Evolutionary conservation across 2,329 filamentous ascomycete species (phyloP).

Genomic region (Penicillium sclerotigenum): DNA sequence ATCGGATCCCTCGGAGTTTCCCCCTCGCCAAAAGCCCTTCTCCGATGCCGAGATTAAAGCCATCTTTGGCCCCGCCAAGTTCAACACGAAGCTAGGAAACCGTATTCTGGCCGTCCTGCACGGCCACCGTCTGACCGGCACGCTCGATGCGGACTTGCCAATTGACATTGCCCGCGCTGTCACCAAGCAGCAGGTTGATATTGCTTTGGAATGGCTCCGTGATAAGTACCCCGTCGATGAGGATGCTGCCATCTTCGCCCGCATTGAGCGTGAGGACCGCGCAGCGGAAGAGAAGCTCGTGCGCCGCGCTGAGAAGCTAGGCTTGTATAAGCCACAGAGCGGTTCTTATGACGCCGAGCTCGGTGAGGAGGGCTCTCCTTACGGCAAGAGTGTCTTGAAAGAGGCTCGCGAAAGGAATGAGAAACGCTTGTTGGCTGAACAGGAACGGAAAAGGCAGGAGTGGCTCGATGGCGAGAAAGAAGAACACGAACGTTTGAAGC

Average conservation of each 20-base stretch:
- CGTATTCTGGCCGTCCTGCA: slow-evolving; percentile 42
- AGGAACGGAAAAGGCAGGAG: slow-evolving; percentile 49
- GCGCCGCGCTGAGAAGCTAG: slow-evolving; percentile 39
- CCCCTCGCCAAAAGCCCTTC: slow-evolving; percentile 30
- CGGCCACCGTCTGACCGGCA: slow-evolving; percentile 44
- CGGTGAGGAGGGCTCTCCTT: slow-evolving; percentile 42
- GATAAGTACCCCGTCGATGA: slow-evolving; percentile 45
- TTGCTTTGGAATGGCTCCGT: slow-evolving; percentile 43
- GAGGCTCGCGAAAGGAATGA: slow-evolving; percentile 42
- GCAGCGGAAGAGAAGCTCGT: slow-evolving; percentile 39
- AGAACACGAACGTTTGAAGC: slow-evolving; percentile 34
- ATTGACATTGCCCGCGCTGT: slow-evolving; percentile 36
- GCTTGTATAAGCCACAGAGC: slow-evolving; percentile 45
- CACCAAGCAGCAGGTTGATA: slow-evolving; percentile 33
- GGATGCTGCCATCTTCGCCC: slow-evolving; percentile 47
- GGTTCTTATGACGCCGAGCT: slow-evolving; percentile 43
- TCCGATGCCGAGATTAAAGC: slow-evolving; percentile 32
- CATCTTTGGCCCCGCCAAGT: slow-evolving; percentile 35
- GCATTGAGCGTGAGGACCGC: slow-evolving; percentile 41
- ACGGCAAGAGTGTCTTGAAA: slow-evolving; percentile 43
- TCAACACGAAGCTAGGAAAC: slow-evolving; percentile 36
- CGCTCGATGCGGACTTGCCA: slow-evolving; percentile 45
- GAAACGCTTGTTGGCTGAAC: slow-evolving; percentile 39
- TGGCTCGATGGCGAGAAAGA: slow-evolving; percentile 54
- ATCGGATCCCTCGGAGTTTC: slow-evolving; percentile 8